Evolutionary conservation across 352 stramenopile species (phyloP), one percentile per base, ranked within the genome.

Genomic region (Phytophthora pini): DNA sequence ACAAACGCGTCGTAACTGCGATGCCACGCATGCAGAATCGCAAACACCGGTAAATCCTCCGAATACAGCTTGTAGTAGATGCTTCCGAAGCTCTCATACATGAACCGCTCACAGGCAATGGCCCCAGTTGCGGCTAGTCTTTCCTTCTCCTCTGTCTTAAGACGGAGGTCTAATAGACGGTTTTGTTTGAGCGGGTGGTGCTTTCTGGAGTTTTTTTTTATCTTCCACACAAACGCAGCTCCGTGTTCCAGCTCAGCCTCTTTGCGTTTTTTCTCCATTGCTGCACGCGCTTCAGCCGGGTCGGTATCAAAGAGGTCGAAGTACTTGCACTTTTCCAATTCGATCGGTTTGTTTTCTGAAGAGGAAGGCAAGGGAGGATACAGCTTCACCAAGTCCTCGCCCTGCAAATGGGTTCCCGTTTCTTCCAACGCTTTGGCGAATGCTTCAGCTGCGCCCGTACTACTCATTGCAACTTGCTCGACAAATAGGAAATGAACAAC

Each of bases 21-120:
- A 38, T 74, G 71, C 62, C 67, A 79, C 5, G 67, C 70, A 48
- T 79, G 70, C 15, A 79, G 59, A 27, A 74, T 65, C 38, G 71
- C 57, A 31, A 70, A 79, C 24, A 76, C 57, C 11, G 67, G 71
- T 41, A 79, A 56, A 13, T 76, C 61, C 22, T 79, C 62, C 10
- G 61, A 48, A 36, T 76, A 74, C 2, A 79, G 40, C 2, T 41
- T 39, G 36, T 76, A 76, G 32, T 79, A 74, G 20, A 68, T 56
- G 36, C 69, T 46, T 2, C 48, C 67, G 48, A 79, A 76, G 17
- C 57, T 72, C 31, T 65, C 20, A 6, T 26, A 31, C 4, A 48
- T 13, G 10, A 74, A 46, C 1, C 68, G 57, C 12, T 51, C 13
- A 22, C 26, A 46, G 2, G 64, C 63, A 27, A 74, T 58, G n/a